Percentiles rank a stretch among this genome's conserved stretches.
phyloP scores from a whole-genome alignment of 2,329 filamentous ascomycete genomes.

The Hymenoscyphus salicellus region DNA sequence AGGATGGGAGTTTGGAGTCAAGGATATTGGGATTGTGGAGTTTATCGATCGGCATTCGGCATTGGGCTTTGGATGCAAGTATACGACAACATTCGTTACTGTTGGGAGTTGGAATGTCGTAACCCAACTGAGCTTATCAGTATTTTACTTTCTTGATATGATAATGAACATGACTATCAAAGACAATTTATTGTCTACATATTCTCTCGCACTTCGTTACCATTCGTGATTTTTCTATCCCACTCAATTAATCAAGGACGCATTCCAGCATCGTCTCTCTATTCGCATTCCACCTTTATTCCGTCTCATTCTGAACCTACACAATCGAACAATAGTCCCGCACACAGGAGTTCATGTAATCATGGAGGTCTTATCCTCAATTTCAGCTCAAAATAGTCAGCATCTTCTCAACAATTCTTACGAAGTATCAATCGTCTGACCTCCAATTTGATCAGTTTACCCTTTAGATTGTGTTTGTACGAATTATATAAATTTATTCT shows the following conservation, averaged over 20 bases:
- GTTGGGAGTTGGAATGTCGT: neutral
- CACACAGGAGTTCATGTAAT: too few relatives aligned
- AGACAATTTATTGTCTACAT: neutral
- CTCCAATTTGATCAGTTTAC: too few relatives aligned
- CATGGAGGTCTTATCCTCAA: too few relatives aligned
- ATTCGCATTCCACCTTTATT: neutral
- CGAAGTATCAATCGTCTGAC: too few relatives aligned
- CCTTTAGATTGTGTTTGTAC: too few relatives aligned
- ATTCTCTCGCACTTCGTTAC: neutral
- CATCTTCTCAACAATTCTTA: too few relatives aligned
- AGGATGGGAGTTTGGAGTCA: neutral
- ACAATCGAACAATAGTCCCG: too few relatives aligned
- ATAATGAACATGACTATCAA: neutral
- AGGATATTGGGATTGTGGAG: neutral
- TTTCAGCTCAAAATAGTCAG: too few relatives aligned
- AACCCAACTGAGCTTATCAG: neutral
- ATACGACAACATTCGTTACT: neutral
- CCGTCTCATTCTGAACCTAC: too few relatives aligned
- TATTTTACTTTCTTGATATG: neutral
- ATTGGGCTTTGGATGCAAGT: neutral
- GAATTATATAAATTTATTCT: too few relatives aligned
- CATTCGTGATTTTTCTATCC: neutral
- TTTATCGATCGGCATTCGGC: neutral
- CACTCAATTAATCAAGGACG: neutral
- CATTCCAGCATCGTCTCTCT: neutral